Evolutionary conservation across 495 filamentous ascomycete species (phyloP).

Genomic region (Rostrohypoxylon terebratum): DNA sequence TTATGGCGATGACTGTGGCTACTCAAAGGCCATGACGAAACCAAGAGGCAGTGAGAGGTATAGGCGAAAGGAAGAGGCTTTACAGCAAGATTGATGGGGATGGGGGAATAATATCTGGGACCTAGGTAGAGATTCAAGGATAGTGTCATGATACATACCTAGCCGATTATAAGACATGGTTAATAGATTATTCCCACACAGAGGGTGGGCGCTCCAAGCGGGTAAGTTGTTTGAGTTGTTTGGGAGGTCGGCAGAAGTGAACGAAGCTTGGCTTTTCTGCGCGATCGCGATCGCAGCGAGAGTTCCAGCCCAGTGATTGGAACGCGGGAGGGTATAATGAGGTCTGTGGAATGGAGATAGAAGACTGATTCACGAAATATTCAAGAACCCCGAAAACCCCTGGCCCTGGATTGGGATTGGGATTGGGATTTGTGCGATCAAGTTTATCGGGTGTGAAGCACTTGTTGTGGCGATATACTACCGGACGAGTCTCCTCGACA

Average conservation of each 20-base stretch:
- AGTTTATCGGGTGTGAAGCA: slow-evolving; percentile 23
- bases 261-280: slow-evolving; percentile 29
- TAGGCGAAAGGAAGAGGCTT: slow-evolving; percentile 17
- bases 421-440: slow-evolving; percentile 27
- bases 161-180: slow-evolving; percentile 78
- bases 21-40: slow-evolving; percentile 29
- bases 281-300: slow-evolving; percentile 36
- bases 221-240: slow-evolving; percentile 29
- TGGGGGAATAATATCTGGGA: not conserved
- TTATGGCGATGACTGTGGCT: slow-evolving; percentile 34
- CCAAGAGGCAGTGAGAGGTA: slow-evolving; percentile 31
- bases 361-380: slow-evolving; percentile 20
- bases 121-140: slow-evolving; percentile 10
- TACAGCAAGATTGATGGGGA: slow-evolving; percentile 30
- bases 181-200: slow-evolving; percentile 37
- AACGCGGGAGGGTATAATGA: slow-evolving; percentile 14
- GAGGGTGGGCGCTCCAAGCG: slow-evolving; percentile 38
- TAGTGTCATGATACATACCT: slow-evolving; percentile 64
- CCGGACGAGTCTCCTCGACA: slow-evolving; percentile 6
- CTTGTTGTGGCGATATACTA: slow-evolving; percentile 17
- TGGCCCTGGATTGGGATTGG: slow-evolving; percentile 30
- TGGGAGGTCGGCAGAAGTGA: slow-evolving; percentile 25
- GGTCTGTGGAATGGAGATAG: slow-evolving; percentile 21
- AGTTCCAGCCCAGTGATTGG: slow-evolving; percentile 21
- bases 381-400: slow-evolving; percentile 30